Evolutionary conservation across 352 stramenopile species (phyloP).

Genomic region (Elongisporangium undulatum): DNA sequence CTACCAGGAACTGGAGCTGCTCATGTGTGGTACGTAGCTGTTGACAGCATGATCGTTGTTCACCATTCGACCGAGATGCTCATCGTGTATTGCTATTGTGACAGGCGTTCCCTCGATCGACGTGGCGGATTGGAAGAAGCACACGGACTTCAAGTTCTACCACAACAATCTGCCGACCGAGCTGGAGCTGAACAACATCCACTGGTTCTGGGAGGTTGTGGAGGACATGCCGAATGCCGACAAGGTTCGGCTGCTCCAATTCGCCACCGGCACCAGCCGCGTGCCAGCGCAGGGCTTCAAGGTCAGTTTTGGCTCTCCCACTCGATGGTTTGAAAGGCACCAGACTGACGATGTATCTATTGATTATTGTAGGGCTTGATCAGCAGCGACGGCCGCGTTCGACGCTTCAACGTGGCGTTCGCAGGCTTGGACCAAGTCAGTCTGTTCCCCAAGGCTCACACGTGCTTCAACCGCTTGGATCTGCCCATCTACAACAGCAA

Average conservation of each 20-base stretch:
- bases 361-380: conserved; percentile 43
- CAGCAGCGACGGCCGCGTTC: conserved; percentile 71
- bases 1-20: conserved; percentile 97
- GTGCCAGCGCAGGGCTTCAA: conserved; percentile 84
- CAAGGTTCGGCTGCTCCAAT: conserved; percentile 74
- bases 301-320: conserved; percentile 11
- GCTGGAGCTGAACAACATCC: conserved; percentile 85
- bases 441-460: conserved; percentile 81
- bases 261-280: conserved; percentile 75
- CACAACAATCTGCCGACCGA: conserved; percentile 59
- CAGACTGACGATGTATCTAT: neutral
- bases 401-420: conserved; percentile 75
- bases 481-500: conserved; percentile 71
- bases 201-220: conserved; percentile 98
- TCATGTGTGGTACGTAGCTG: conserved; percentile 89
- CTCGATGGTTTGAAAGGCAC: too few species aligned
- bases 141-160: conserved; percentile 78
- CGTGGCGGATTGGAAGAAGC: conserved; percentile 75
- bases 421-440: conserved; percentile 51
- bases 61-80: too few species aligned
- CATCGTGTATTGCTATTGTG: neutral
- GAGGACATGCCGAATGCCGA: conserved; percentile 70
- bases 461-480: conserved; percentile 83
- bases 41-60: conserved; percentile 2
- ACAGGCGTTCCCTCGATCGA: conserved; percentile 68